Percentiles rank a stretch among this genome's conserved stretches.
Conservation (phyloP, 2,329 filamentous ascomycete species). For the Trichoderma polysporum region DNA sequence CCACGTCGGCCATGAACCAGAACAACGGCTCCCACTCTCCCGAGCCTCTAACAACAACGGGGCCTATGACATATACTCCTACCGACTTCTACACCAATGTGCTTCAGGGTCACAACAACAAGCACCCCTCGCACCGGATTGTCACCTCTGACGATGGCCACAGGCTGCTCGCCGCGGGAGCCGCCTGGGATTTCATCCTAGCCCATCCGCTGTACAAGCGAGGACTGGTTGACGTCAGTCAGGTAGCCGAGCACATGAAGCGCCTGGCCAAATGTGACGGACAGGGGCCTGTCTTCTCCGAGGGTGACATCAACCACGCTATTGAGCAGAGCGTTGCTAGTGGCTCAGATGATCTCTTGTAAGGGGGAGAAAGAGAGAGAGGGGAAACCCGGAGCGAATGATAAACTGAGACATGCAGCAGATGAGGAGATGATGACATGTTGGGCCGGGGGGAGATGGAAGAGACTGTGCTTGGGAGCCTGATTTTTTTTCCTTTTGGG, state of each 20-base stretch:
- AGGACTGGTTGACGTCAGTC: slow-evolving; percentile 76
- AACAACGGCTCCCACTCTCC: slow-evolving; percentile 42
- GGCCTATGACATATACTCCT: slow-evolving; percentile 69
- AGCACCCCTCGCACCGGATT: slow-evolving; percentile 67
- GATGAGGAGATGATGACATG: background rate
- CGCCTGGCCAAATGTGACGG: slow-evolving; percentile 77
- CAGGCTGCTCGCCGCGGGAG: slow-evolving; percentile 69
- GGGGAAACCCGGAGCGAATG: background rate
- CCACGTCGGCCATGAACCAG: slow-evolving; percentile 58
- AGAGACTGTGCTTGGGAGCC: background rate
- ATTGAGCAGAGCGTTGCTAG: slow-evolving; percentile 77
- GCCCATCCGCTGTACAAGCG: slow-evolving; percentile 72
- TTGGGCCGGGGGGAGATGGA: background rate
- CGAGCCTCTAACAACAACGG: slow-evolving; percentile 56
- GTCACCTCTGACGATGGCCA: slow-evolving; percentile 65
- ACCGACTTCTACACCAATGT: slow-evolving; percentile 69
- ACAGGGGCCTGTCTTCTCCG: slow-evolving; percentile 83
- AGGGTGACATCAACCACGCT: slow-evolving; percentile 67
- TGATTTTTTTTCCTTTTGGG: slow-evolving; percentile 5
- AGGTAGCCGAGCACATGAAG: slow-evolving; percentile 78
- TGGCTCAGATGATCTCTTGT: slow-evolving; percentile 71
- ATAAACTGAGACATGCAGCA: background rate
- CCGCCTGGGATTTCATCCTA: slow-evolving; percentile 89
- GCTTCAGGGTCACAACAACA: slow-evolving; percentile 60
- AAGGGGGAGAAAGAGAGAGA: background rate